Base-by-base conservation (phyloP, 768 basidiomycete genomes). In the Termitomyces sp. region DNA sequence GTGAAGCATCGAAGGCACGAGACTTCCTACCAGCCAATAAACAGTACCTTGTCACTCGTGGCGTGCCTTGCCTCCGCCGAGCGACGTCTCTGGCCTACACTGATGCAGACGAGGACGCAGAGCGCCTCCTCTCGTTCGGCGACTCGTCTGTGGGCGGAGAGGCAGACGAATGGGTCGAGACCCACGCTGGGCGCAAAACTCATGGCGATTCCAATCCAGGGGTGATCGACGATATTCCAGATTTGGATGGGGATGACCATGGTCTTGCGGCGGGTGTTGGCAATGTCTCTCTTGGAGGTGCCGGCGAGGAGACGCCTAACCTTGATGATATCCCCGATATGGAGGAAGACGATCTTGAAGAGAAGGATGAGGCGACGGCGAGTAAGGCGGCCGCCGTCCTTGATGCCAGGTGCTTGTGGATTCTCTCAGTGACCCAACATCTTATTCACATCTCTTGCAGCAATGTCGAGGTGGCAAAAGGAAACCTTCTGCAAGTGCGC, bases 301-400 rank as follows among this genome's bases (percentile, higher is more conserved):
- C 38, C 12, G 26, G 52, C n/a, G 70, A 70, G 24, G 88, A 87
- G 61, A 92, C 88, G n/a, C 93, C 94, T 28, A 87, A 98, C 77
- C 79, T 98, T 65, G 94, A 96, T 69, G 94, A 98, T 72, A 98
- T 98, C 56, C 97, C 97, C 5, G 97, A 98, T 75, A 97, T 99
- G 93, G 94, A 97, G 70, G 93, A 94, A 66, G 94, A 94, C n/a
- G 83, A 84, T 62, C 79, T 95, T 38, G 95, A 89, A 64, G 94
- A 83, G 12, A 90, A 85, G 33, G 95, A 98, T 58, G 94, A 92
- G 63, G 93, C 92, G 12, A 87, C 90, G 49, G 87, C 85, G 24
- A 82, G 86, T 13, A 84, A 79, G 20, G 59, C 68, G 20, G 65
- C 74, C 20, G 65, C 74, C 20, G 72, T 78, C 20, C 70, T 79